Base-by-base conservation (phyloP, 1,284 basidiomycete species). In the Hypsizygus ulmarius region DNA sequence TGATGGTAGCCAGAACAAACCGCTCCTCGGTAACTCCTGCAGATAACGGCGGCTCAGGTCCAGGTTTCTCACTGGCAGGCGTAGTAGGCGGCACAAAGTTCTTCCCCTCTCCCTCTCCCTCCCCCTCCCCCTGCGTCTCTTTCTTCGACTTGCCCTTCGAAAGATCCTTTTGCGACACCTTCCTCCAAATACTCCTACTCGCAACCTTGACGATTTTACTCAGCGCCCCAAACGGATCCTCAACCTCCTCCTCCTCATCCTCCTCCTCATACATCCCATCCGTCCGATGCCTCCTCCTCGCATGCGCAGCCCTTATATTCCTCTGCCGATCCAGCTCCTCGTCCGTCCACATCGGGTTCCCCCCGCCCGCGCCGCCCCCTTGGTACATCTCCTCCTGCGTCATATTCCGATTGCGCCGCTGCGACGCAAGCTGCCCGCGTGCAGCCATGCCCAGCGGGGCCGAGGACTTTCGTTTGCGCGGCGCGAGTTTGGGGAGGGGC, bases 361-460 rank as follows among this genome's bases (percentile, higher is more conserved):
- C n/a, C n/a, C n/a, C n/a, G n/a, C n/a, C n/a, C n/a, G n/a, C n/a
- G n/a, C n/a, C n/a, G 34, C 54, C 51, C 34, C 50, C 53, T 45
- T 58, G 57, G 41, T 48, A 51, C n/a, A 49, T 47, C 9, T 6
- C 33, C 42, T 44, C 35, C 1, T 11, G 16, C 3, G 3, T 15
- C 38, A 46, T 42, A 27, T 58, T 43, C 32, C 52, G 57, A n/a
- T n/a, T n/a, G 43, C 64, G 63, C 47, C 64, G 67, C 44, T 69
- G 63, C 34, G 70, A 65, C 43, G 74, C 64, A 55, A 82, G 69
- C 47, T 74, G 73, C 19, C 71, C 72, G 43, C 81, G 78, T n/a
- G 77, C 80, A 43, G 81, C 77, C 55, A 84, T 75, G 19, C 84
- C 84, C 12, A 87, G 70, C 12, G 80, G 82, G n/a, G 73, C 68